A percentile compares a stretch with the other conserved stretches of the same genome.
Evolutionary conservation across 129 eudicot species (phyloP).

Genomic region (Centaurea solstitialis): DNA sequence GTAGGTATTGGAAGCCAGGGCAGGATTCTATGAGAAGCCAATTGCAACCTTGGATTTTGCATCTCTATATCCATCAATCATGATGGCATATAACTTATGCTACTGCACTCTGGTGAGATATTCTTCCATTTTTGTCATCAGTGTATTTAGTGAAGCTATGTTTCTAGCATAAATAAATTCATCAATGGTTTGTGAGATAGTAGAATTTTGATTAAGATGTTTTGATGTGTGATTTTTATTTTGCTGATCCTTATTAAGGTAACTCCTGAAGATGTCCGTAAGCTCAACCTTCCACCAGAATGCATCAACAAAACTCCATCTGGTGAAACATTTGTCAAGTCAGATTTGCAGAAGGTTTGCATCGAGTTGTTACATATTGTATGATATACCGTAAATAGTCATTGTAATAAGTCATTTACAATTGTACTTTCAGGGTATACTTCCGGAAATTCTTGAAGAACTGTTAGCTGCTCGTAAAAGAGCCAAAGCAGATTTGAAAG

Average conservation of each 20-base stretch:
- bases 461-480: constrained; percentile 94
- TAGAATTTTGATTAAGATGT: constrained; percentile 8
- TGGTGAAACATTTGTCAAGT: constrained; percentile 93
- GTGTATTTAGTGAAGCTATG: constrained; percentile 3
- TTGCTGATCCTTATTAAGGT: constrained; percentile 52
- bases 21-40: constrained; percentile 95
- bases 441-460: constrained; percentile 99
- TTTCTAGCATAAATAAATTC: neutral
- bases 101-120: constrained; percentile 82
- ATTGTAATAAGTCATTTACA: constrained; percentile 14
- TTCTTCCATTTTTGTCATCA: neutral
- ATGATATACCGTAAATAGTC: neutral
- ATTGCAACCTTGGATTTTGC: constrained; percentile 99
- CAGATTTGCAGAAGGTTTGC: constrained; percentile 83
- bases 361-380: neutral
- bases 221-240: constrained; percentile 12
- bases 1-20: constrained; percentile 93
- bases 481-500: constrained; percentile 98
- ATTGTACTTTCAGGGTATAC: constrained; percentile 79
- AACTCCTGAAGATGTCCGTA: constrained; percentile 77
- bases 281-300: constrained; percentile 89
- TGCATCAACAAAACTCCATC: constrained; percentile 88
- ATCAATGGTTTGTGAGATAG: constrained; percentile 6
- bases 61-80: constrained; percentile 95
- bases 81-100: constrained; percentile 99